These are phyloP conservation scores for Metarhizium sp. DNA, from an alignment of 2,329 filamentous ascomycete genomes.

Conservation along the genomic window DNA sequence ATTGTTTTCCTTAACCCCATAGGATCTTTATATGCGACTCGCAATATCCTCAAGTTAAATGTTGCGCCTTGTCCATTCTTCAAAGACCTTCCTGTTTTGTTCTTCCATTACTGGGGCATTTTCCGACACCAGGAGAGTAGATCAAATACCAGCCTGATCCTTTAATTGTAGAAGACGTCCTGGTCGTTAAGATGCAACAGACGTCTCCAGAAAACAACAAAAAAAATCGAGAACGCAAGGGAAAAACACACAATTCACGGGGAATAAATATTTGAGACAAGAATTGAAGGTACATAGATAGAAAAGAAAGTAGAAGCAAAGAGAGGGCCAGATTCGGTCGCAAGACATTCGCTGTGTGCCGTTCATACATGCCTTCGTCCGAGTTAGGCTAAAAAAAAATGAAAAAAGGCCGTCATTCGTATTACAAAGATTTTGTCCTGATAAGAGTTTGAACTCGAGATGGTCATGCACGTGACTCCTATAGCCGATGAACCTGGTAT, in stretches of 20 bases:
- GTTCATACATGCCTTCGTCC: slow-evolving; percentile 1
- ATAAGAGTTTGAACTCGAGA: not conserved
- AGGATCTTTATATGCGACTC: slow-evolving; percentile 4
- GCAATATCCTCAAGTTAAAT: slow-evolving; percentile 6
- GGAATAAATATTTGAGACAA: slow-evolving; percentile 1
- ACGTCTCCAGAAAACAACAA: slow-evolving; percentile 1
- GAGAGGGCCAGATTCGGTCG: not conserved
- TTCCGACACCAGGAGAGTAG: slow-evolving; percentile 10
- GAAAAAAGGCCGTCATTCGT: slow-evolving; percentile 6
- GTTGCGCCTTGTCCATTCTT: slow-evolving; percentile 7
- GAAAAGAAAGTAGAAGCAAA: not conserved
- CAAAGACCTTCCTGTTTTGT: slow-evolving; percentile 1
- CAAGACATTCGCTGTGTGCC: not conserved
- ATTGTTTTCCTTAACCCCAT: slow-evolving; percentile 1
- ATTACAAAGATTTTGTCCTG: slow-evolving; percentile 2
- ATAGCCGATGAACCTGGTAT: not conserved
- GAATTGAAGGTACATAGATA: slow-evolving; percentile 5
- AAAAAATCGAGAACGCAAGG: slow-evolving; percentile 5
- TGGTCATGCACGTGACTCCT: not conserved
- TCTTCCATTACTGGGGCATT: slow-evolving; percentile 3
- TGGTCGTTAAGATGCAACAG: not conserved
- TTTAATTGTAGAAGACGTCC: not conserved
- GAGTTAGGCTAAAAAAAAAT: not conserved
- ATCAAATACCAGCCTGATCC: slow-evolving; percentile 23
- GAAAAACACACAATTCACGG: slow-evolving; percentile 5